Evolutionary conservation across 2,329 filamentous ascomycete genomes (phyloP).

Genomic region (Alternaria sp.): DNA sequence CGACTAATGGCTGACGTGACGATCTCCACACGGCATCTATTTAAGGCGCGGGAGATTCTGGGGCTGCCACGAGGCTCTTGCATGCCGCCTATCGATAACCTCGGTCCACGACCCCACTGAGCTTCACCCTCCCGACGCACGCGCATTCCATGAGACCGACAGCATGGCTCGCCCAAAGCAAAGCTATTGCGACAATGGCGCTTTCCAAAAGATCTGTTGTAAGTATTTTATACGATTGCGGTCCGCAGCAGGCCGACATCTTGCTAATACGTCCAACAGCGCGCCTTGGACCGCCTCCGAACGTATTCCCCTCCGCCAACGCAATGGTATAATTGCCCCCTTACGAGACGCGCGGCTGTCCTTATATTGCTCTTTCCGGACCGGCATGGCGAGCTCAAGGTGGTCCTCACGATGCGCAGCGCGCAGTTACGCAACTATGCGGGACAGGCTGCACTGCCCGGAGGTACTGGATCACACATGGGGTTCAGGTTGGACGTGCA

Average conservation of each 20-base stretch:
- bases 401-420: constrained; percentile 68
- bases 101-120: constrained; percentile 34
- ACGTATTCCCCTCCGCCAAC: constrained; percentile 64
- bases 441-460: constrained; percentile 85
- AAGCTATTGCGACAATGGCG: constrained; percentile 35
- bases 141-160: constrained; percentile 28
- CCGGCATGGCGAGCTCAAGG: constrained; percentile 74
- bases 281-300: constrained; percentile 63
- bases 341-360: constrained; percentile 79
- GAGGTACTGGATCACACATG: constrained; percentile 61
- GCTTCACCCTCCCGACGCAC: constrained; percentile 5
- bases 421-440: constrained; percentile 64
- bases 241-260: not conserved
- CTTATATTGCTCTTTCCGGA: constrained; percentile 89
- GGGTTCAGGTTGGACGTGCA: not conserved
- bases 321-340: constrained; percentile 62
- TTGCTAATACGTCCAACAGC: constrained; percentile 30
- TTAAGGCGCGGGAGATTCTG: not conserved
- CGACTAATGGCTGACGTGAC: not conserved
- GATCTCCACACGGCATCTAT: not conserved
- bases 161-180: constrained; percentile 42
- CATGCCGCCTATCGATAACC: constrained; percentile 25
- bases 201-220: constrained; percentile 41
- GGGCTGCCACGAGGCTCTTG: constrained; percentile 9
- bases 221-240: constrained; percentile 9